Percentiles rank a stretch among this genome's conserved stretches.
Conservation (phyloP, 1,139 yeast species). For the Kodamaea arcana region DNA sequence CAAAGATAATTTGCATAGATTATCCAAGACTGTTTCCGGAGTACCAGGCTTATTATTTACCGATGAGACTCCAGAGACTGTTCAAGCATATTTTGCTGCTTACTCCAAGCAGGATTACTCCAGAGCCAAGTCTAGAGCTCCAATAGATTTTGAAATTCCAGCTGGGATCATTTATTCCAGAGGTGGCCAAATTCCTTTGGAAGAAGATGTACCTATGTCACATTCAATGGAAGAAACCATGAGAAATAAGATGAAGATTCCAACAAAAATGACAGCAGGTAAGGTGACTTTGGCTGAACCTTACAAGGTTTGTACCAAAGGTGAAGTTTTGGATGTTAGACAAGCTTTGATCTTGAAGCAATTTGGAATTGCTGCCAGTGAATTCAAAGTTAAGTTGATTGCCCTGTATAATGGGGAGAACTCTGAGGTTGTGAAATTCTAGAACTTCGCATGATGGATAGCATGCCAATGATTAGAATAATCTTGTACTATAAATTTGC, state of each 20-base stretch:
- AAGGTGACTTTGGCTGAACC: constrained; percentile 75
- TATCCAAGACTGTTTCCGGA: constrained; percentile 60
- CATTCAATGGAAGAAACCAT: constrained; percentile 92
- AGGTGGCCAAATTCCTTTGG: constrained; percentile 86
- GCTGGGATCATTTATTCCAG: constrained; percentile 89
- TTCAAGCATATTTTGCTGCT: constrained; percentile 75
- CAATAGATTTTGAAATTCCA: constrained; percentile 80
- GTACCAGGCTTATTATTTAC: constrained; percentile 87
- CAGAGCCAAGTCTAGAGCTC: constrained; percentile 82
- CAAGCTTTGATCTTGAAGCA: constrained; percentile 91
- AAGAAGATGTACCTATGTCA: constrained; percentile 95
- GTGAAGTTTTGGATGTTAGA: constrained; percentile 79
- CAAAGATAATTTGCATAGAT: constrained; percentile 71
- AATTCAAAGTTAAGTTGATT: constrained; percentile 74
- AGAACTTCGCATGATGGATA: too few species aligned
- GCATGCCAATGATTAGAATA: too few species aligned
- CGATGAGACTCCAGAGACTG: constrained; percentile 78
- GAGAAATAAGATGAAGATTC: constrained; percentile 84
- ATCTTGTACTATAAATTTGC: too few species aligned
- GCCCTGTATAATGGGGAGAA: constrained; percentile 70
- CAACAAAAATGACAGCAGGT: constrained; percentile 87
- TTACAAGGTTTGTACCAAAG: constrained; percentile 74
- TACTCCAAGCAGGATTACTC: constrained; percentile 81
- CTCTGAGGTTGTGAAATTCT: constrained; percentile 28
- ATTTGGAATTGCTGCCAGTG: constrained; percentile 92